Conservation (phyloP, 306 rosid species). For the Vachellia pachyceras region DNA sequence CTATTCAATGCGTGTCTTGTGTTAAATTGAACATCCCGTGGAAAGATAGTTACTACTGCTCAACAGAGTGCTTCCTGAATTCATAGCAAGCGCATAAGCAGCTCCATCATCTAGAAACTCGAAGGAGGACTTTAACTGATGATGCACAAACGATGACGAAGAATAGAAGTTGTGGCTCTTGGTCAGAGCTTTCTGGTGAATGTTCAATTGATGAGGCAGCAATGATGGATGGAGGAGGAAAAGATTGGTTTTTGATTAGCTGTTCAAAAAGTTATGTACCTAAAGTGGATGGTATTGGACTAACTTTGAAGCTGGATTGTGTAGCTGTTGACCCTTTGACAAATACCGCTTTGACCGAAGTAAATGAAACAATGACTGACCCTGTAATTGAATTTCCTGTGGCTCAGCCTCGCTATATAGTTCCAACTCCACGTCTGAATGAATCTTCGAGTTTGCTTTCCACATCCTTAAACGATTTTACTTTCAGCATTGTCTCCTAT, state of each 20-base stretch:
- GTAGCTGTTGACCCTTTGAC: slow-evolving; percentile 37
- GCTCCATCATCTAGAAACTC: slow-evolving; percentile 19
- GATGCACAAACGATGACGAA: background rate
- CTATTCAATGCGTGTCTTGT: slow-evolving; percentile 27
- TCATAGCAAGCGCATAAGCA: slow-evolving; percentile 29
- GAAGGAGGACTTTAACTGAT: background rate
- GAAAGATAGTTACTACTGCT: slow-evolving; percentile 39
- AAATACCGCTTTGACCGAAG: slow-evolving; percentile 15
- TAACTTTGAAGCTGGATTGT: slow-evolving; percentile 33
- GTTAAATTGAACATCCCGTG: slow-evolving; percentile 25
- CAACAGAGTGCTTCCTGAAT: slow-evolving; percentile 13
- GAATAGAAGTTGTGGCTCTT: slow-evolving; percentile 36
- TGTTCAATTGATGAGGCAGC: background rate
- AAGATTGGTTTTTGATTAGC: slow-evolving; percentile 29
- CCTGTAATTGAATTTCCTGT: slow-evolving; percentile 38
- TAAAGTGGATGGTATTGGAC: slow-evolving; percentile 34
- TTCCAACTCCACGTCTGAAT: background rate
- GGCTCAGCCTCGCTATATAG: slow-evolving; percentile 31
- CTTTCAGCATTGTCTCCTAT: slow-evolving; percentile 47
- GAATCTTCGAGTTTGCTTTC: slow-evolving; percentile 15
- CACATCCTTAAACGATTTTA: background rate
- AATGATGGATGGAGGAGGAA: slow-evolving; percentile 13
- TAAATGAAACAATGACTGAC: slow-evolving; percentile 12
- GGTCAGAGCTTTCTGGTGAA: background rate
- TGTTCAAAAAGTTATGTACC: slow-evolving; percentile 36